Conservation (phyloP, 2,329 filamentous ascomycete species). For the Clonostachys rosea region DNA sequence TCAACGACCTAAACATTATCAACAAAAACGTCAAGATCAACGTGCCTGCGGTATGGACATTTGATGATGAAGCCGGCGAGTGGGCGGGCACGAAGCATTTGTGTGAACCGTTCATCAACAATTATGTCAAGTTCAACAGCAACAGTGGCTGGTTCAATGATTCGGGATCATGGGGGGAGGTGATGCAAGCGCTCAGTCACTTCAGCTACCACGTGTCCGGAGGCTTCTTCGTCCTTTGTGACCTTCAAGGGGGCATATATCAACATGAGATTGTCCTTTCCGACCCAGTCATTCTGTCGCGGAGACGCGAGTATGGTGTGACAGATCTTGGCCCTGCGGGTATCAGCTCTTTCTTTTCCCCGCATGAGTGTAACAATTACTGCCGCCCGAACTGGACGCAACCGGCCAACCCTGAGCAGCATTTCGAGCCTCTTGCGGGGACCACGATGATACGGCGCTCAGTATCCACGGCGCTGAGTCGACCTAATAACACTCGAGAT, state of each 20-base stretch:
- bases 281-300: conserved; percentile 30
- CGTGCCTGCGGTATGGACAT: conserved; percentile 23
- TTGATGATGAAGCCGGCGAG: neutral
- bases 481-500: no score
- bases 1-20: conserved; percentile 15
- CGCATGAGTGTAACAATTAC: conserved; percentile 24
- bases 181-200: conserved; percentile 37
- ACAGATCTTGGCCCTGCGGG: conserved; percentile 29
- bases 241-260: conserved; percentile 35
- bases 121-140: conserved; percentile 38
- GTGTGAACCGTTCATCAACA: conserved; percentile 30
- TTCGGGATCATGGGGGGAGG: conserved; percentile 19
- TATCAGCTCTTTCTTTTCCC: conserved; percentile 31
- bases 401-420: no score
- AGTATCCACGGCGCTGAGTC: no score
- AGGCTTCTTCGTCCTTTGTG: conserved; percentile 30
- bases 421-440: no score
- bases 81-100: conserved; percentile 14
- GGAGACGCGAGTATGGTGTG: conserved; percentile 24
- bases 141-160: conserved; percentile 30
- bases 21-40: conserved; percentile 24
- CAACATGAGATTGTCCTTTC: conserved; percentile 9
- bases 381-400: conserved; percentile 12
- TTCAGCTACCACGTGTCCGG: conserved; percentile 32
- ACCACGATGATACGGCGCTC: no score